These are phyloP conservation scores for Salix viminalis DNA, from an alignment of 345 rosid species.

Conservation along the genomic window DNA sequence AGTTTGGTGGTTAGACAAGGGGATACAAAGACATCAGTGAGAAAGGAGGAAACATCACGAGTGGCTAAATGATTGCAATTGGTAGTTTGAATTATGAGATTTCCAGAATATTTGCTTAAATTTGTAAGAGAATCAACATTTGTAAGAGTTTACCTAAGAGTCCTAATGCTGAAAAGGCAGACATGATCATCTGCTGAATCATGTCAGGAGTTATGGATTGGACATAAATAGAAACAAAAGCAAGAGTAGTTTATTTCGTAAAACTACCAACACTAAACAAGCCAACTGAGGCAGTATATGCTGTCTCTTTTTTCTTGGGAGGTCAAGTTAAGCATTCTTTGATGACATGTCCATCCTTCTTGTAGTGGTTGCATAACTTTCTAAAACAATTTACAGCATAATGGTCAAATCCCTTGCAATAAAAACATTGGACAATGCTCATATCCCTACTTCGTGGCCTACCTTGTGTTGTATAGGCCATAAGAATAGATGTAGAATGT, in stretches of 20 bases:
- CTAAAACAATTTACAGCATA: accelerated
- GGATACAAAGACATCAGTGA: neutral
- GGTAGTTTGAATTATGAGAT: neutral
- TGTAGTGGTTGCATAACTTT: no score
- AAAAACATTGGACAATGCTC: neutral
- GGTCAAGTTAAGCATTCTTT: neutral
- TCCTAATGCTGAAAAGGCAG: neutral
- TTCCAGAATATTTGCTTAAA: neutral
- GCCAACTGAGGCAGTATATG: neutral
- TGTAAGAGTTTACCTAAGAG: no score
- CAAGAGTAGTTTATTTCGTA: neutral
- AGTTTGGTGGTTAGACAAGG: neutral
- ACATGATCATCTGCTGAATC: constrained; percentile 14
- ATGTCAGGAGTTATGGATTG: neutral
- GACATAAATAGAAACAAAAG: neutral
- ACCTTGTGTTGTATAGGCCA: no score
- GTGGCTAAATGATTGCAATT: neutral
- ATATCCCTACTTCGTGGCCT: no score
- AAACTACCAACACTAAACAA: no score
- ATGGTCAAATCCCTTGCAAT: neutral
- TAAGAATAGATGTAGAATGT: no score
- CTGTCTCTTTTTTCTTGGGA: neutral
- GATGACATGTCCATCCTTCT: neutral
- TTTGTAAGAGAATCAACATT: neutral
- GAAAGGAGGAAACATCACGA: neutral